Evolutionary conservation across 192 early-diverging fungal genomes (phyloP).

Genomic region (Radiomyces spectabilis): DNA sequence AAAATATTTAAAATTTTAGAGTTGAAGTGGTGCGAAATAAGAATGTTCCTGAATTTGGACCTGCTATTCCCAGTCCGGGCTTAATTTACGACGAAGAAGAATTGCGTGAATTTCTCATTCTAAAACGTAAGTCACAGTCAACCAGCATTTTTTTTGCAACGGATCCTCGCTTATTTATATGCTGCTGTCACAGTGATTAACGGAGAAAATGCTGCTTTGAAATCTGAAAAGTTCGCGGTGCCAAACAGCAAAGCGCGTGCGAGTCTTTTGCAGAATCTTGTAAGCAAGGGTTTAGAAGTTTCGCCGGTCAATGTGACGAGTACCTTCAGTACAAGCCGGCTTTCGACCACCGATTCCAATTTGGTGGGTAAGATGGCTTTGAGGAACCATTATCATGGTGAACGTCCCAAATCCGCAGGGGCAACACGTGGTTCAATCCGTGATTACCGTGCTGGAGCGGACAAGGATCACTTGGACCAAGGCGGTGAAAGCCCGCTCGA

Average conservation of each 20-base stretch:
- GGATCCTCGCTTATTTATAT: background rate
- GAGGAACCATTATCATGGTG: background rate
- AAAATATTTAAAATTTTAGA: slow-evolving; percentile 7
- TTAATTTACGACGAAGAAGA: slow-evolving; percentile 30
- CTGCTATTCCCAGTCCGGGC: slow-evolving; percentile 38
- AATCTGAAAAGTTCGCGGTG: slow-evolving; percentile 39
- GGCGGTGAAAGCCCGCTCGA: too few relatives aligned
- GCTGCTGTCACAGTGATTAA: slow-evolving; percentile 36
- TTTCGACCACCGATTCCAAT: too few relatives aligned
- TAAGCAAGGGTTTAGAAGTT: slow-evolving; percentile 8
- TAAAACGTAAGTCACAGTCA: slow-evolving; percentile 21
- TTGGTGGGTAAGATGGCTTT: too few relatives aligned
- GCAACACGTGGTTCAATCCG: too few relatives aligned
- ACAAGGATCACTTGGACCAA: too few relatives aligned
- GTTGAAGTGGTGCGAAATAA: slow-evolving; percentile 30
- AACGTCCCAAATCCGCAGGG: background rate
- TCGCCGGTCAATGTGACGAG: background rate
- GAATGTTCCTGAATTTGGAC: slow-evolving; percentile 44
- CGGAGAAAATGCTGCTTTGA: slow-evolving; percentile 43
- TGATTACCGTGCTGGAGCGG: too few relatives aligned
- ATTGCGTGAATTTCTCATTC: slow-evolving; percentile 27
- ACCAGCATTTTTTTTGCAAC: background rate
- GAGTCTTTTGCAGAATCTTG: slow-evolving; percentile 28
- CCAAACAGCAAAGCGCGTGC: slow-evolving; percentile 38
- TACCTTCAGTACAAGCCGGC: background rate